Percentiles rank a stretch among this genome's conserved stretches.
Conservation (phyloP, 805 yeast species). For the Blastobotrys mokoenaii region DNA sequence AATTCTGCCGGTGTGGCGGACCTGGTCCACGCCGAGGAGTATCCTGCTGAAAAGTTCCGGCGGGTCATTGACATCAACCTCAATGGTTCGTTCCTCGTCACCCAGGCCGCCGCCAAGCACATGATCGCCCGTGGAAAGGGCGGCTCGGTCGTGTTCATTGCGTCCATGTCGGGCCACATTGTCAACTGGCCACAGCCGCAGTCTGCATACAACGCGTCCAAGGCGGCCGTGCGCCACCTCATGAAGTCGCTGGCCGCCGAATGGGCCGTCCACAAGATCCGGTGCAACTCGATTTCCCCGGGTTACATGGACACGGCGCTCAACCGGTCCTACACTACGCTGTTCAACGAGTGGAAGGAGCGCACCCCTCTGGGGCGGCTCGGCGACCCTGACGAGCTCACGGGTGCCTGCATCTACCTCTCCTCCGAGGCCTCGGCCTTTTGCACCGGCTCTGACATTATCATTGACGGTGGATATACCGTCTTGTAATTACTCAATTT, state of each 20-base stretch:
- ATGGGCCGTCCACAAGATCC: conserved; percentile 61
- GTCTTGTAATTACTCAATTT: conserved; percentile 21
- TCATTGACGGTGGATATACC: conserved; percentile 56
- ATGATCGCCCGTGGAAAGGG: conserved; percentile 48
- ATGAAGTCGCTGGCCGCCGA: conserved; percentile 62
- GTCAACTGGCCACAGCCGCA: conserved; percentile 71
- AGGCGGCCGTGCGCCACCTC: conserved; percentile 64
- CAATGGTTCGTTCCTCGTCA: conserved; percentile 57
- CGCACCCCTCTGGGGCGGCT: conserved; percentile 61
- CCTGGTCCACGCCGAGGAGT: conserved; percentile 60
- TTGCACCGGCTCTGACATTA: conserved; percentile 60
- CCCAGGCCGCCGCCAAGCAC: conserved; percentile 59
- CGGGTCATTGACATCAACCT: conserved; percentile 57
- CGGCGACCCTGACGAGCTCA: conserved; percentile 64
- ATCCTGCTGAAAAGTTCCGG: conserved; percentile 56
- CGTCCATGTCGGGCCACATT: conserved; percentile 64
- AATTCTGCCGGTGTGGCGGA: conserved; percentile 65
- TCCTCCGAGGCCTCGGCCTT: conserved; percentile 49
- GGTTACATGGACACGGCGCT: conserved; percentile 66
- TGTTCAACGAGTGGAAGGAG: conserved; percentile 49
- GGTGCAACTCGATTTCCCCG: conserved; percentile 61
- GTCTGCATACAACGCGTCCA: conserved; percentile 61
- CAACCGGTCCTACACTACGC: conserved; percentile 48
- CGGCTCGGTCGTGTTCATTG: conserved; percentile 56
- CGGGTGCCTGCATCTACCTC: conserved; percentile 56